These are phyloP conservation scores for Chrysanthemum seticuspe DNA, from an alignment of 129 eudicot species.

Conservation along the genomic window DNA sequence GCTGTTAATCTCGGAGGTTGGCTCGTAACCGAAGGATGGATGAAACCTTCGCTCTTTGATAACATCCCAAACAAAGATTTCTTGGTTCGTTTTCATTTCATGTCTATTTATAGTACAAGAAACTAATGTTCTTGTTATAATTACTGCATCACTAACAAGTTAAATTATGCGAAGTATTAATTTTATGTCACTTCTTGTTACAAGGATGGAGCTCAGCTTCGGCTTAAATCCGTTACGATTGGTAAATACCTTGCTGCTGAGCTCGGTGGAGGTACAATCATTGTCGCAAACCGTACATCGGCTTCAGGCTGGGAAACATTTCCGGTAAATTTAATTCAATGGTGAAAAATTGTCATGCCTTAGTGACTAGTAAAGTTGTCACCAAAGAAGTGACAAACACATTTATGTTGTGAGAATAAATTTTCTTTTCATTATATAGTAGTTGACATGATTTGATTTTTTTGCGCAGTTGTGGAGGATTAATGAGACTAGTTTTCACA, in stretches of 20 bases:
- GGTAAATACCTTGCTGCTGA: constrained; percentile 67
- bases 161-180: not conserved
- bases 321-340: constrained; percentile 32
- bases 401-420: too few relatives aligned
- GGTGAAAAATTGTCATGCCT: too few relatives aligned
- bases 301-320: constrained; percentile 90
- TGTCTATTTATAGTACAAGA: not conserved
- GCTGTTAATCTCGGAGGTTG: constrained; percentile 87
- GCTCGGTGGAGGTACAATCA: constrained; percentile 65
- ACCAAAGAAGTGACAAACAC: too few relatives aligned
- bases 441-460: not conserved
- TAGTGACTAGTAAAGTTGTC: too few relatives aligned
- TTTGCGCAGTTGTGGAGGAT: constrained; percentile 65
- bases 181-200: not conserved
- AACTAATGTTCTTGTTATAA: not conserved
- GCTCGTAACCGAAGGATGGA: constrained; percentile 89
- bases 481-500: constrained; percentile 43
- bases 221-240: constrained; percentile 52
- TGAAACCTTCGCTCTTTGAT: constrained; percentile 72
- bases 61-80: constrained; percentile 74
- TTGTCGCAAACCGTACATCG: constrained; percentile 61
- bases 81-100: constrained; percentile 39
- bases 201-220: constrained; percentile 70
- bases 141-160: not conserved
- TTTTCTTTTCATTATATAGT: not conserved